These are phyloP conservation scores for Phalaenopsis aphrodite DNA, from an alignment of 106 monocot genomes.

Conservation along the genomic window DNA sequence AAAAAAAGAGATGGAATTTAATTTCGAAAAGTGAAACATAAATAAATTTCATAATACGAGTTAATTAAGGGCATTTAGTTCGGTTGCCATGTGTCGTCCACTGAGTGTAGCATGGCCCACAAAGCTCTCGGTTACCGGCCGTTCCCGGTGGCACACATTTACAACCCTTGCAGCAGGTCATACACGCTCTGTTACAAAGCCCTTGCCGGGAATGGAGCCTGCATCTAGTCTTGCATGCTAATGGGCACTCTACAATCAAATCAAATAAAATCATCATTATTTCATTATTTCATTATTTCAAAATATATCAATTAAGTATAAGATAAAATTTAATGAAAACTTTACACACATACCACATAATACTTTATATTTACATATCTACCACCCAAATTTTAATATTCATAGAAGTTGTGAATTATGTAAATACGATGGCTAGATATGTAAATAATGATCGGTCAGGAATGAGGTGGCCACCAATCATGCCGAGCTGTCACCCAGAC, in stretches of 20 bases:
- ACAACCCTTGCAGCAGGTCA: constrained; percentile 61
- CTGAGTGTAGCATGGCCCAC: constrained; percentile 44
- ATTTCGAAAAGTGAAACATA: background rate
- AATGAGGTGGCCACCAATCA: too few relatives aligned
- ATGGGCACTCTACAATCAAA: constrained; percentile 28
- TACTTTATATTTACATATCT: too few relatives aligned
- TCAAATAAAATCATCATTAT: background rate
- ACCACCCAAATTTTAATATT: too few relatives aligned
- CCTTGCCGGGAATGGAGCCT: constrained; percentile 50
- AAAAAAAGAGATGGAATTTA: too few relatives aligned
- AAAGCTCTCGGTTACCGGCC: constrained; percentile 41
- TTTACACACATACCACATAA: too few relatives aligned
- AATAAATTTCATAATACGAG: background rate
- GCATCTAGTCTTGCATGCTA: constrained; percentile 40
- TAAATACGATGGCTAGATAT: too few relatives aligned
- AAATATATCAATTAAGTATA: too few relatives aligned
- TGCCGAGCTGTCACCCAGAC: too few relatives aligned
- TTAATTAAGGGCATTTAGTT: constrained; percentile 60
- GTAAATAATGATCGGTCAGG: too few relatives aligned
- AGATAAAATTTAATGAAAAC: too few relatives aligned
- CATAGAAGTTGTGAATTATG: too few relatives aligned
- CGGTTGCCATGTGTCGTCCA: constrained; percentile 57
- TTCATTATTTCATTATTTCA: background rate
- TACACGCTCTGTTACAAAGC: constrained; percentile 60
- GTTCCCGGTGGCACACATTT: constrained; percentile 78